Percentiles rank a stretch among this genome's conserved stretches.
Evolutionary conservation across 139 green algal species (phyloP).

Genomic region (Auxenochlorella protothecoides): DNA sequence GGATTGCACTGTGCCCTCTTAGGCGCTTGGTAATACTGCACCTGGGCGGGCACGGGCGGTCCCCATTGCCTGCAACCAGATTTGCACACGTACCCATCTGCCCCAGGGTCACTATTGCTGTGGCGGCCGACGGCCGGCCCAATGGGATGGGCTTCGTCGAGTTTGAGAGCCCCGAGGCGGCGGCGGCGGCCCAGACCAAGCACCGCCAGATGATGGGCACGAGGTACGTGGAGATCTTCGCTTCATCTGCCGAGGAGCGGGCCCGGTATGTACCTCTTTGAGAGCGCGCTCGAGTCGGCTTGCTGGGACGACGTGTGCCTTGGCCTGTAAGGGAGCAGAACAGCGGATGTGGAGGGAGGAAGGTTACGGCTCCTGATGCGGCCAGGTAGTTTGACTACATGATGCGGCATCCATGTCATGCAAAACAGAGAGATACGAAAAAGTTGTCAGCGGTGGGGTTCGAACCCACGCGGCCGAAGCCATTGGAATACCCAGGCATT

Average conservation of each 20-base stretch:
- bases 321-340: no score
- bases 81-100: background rate
- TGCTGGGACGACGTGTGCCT: no score
- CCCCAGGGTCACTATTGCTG: constrained; percentile 56
- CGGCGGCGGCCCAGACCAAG: constrained; percentile 51
- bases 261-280: background rate
- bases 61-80: background rate
- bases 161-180: constrained; percentile 53
- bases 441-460: no score
- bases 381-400: no score
- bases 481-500: no score
- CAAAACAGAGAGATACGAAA: no score
- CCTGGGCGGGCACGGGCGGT: background rate
- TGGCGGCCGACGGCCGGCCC: constrained; percentile 40
- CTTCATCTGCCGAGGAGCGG: constrained; percentile 42
- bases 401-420: no score
- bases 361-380: no score
- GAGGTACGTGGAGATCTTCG: constrained; percentile 81
- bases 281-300: no score
- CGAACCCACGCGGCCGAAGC: no score
- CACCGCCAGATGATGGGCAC: constrained; percentile 73
- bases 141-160: constrained; percentile 69
- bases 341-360: no score
- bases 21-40: background rate
- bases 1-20: background rate